These are phyloP conservation scores for Extremus antarcticus DNA, from an alignment of 495 filamentous ascomycete genomes.

Conservation along the genomic window DNA sequence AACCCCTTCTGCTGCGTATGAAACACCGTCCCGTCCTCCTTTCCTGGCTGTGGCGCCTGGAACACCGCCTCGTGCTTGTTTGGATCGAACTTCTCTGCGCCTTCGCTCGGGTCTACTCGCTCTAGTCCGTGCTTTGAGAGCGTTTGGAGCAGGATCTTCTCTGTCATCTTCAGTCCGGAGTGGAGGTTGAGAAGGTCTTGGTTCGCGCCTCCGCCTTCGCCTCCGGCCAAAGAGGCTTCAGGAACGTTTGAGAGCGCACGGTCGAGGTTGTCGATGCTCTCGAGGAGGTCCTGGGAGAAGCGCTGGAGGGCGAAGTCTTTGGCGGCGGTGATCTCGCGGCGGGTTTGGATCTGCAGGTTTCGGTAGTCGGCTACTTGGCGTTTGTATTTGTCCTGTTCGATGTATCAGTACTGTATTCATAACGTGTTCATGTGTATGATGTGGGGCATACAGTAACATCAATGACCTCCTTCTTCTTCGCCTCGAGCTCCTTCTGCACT, in stretches of 20 bases:
- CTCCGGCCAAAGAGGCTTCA: slow-evolving; percentile 33
- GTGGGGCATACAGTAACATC: slow-evolving; percentile 65
- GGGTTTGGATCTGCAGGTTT: slow-evolving; percentile 89
- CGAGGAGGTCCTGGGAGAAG: slow-evolving; percentile 89
- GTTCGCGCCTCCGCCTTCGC: slow-evolving; percentile 48
- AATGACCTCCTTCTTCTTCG: slow-evolving; percentile 69
- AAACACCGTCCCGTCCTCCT: slow-evolving; percentile 86
- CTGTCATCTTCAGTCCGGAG: slow-evolving; percentile 87
- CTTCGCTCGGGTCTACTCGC: slow-evolving; percentile 64
- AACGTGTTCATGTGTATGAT: not conserved
- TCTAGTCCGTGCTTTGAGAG: slow-evolving; percentile 89
- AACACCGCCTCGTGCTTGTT: slow-evolving; percentile 95
- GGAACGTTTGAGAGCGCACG: slow-evolving; percentile 75
- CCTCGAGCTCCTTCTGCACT: slow-evolving; percentile 58
- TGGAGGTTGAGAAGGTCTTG: slow-evolving; percentile 71
- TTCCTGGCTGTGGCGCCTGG: slow-evolving; percentile 68
- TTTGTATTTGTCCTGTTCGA: slow-evolving; percentile 74
- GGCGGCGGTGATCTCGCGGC: slow-evolving; percentile 76
- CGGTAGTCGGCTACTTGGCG: slow-evolving; percentile 91
- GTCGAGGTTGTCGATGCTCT: slow-evolving; percentile 93
- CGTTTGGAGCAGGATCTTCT: slow-evolving; percentile 74
- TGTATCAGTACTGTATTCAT: not conserved
- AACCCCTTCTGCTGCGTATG: slow-evolving; percentile 93
- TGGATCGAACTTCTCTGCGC: slow-evolving; percentile 71
- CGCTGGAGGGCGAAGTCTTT: slow-evolving; percentile 88